Percentiles rank a stretch among this genome's conserved stretches.
Evolutionary conservation across 2,329 filamentous ascomycete genomes (phyloP).

Genomic region (Chrysoporthe deuterocubensis): DNA sequence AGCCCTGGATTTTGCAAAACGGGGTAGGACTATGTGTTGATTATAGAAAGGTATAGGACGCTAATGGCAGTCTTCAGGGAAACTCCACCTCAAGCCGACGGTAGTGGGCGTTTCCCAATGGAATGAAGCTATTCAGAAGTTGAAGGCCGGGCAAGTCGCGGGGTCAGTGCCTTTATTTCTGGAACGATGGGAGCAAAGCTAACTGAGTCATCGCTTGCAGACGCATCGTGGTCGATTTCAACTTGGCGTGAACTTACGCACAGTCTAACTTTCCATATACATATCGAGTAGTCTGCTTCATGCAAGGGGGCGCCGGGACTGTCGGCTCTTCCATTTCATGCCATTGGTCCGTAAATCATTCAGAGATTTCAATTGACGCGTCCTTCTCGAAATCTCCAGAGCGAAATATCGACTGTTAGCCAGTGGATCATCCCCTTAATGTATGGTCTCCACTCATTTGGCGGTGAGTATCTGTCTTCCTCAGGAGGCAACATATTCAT

Average conservation of each 20-base stretch:
- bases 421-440: constrained; percentile 23
- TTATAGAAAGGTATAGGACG: neutral
- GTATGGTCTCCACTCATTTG: constrained; percentile 18
- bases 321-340: neutral
- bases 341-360: neutral
- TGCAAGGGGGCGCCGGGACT: neutral
- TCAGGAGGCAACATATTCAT: neutral
- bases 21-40: constrained; percentile 14
- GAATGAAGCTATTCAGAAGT: neutral
- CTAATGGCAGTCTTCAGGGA: neutral
- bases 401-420: neutral
- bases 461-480: constrained; percentile 20
- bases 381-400: neutral
- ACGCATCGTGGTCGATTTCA: constrained; percentile 17
- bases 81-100: constrained; percentile 12
- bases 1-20: constrained; percentile 27
- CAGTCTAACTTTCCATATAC: neutral
- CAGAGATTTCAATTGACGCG: neutral
- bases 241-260: neutral
- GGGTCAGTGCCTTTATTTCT: neutral
- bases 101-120: constrained; percentile 1
- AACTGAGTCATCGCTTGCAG: neutral
- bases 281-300: neutral
- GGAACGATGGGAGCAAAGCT: neutral
- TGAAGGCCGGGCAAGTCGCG: neutral